Base-by-base conservation (phyloP, 441 rosid species). In the Populus hybrid region DNA sequence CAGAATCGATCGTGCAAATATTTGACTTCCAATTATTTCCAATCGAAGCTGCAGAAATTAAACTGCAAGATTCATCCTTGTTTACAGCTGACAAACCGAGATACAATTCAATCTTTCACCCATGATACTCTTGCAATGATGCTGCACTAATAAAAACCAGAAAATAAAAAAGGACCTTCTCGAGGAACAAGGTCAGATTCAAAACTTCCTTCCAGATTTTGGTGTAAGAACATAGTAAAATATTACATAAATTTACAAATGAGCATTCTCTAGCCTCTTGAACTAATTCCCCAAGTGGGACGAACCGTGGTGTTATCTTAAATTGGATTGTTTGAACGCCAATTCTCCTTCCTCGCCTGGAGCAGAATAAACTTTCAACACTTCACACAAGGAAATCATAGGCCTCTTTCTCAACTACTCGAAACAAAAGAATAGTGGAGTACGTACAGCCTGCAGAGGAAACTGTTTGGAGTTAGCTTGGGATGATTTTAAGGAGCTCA, bases 401-500 rank as follows among this genome's bases (percentile, higher is more conserved):
- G 68, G 8, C 14, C 12, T 65, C 68, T 21, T 4, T 10, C 16
- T 66, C 61, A 65, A 18, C 32, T 46, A 6, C 71, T 63, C 32
- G 32, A 30, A 30, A 30, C 10, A 34, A 68, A n/a, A 21, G 26
- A 57, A 4, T 6, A 50, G 38, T 57, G 36, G 18, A 67, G 76
- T 35, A 30, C 35, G 30, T 67, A 53, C 38, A 36, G 70, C 70
- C 75, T 81, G 69, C 59, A 69, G 14, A 9, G 38, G 23, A 70
- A 68, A 67, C 84, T 81, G 83, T 61, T 38, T 24, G 66, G 23
- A 63, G 77, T 82, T 72, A 79, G 76, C 82, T 86, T 30, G 84
- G 91, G 77, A 94, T 59, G 46, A 94, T 87, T 80, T 92, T 92
- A 73, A 94, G 90, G 79, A 95, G 98, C 85, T 95, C 98, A 11